Base-by-base conservation (phyloP, 2,329 filamentous ascomycete genomes). In the Xylaria sp. region DNA sequence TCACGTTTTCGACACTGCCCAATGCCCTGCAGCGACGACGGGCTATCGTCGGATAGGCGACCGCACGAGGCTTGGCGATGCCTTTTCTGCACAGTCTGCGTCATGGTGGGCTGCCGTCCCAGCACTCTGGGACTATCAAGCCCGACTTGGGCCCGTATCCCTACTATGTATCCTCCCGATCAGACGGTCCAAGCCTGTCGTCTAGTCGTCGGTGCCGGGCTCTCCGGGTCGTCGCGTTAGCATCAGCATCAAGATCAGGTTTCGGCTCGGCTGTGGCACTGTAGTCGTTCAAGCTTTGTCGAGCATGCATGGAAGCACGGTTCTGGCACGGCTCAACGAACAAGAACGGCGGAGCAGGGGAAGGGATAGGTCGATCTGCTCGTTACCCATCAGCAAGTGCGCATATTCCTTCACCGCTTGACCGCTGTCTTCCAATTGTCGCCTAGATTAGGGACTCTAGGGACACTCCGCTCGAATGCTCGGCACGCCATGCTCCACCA, bases 391-490 rank as follows among this genome's bases (percentile, higher is more conserved):
- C 66, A 71, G 66, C 61, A 70, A 70, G 71, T 72, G 74, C 75
- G 74, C 73, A 75, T 76, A 67, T 75, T 74, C 69, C 74, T 74
- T 77, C 76, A 77, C 76, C 76, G 76, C 76, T 76, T 74, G 63
- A 76, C 72, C 72, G 69, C 73, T 69, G 56, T 73, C 71, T 73
- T 71, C 69, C 70, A 73, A 73, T 73, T 74, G 70, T 71, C 69
- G 72, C 71, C 67, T 56, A 71, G 55, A 67, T 58, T 59, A 59
- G 34, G 39, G 37, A 51, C 51, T 46, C 10, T 57, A 63, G 69
- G 67, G 65, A 63, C 74, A 73, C 73, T 75, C 73, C 73, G 73
- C 73, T 75, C 70, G 72, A 70, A 71, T 74, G 67, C 73, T 74
- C 73, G 74, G 76, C 73, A 58, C 56, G 56, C 56, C 56, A n/a